These are phyloP conservation scores for Candida pseudofarinosa DNA, from an alignment of 805 yeast species.

Conservation along the genomic window DNA sequence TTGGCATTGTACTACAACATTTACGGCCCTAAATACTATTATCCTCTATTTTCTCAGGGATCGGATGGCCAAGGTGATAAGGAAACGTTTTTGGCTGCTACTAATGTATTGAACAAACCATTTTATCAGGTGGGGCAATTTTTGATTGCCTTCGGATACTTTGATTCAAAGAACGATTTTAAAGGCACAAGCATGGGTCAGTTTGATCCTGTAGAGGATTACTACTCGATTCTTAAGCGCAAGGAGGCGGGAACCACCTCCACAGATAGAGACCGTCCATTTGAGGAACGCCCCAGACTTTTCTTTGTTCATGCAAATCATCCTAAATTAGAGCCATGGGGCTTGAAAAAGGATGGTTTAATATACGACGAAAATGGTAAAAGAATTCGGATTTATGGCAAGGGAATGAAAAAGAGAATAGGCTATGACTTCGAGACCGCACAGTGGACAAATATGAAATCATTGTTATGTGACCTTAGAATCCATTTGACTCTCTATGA, in stretches of 20 bases:
- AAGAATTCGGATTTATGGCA: conserved; percentile 56
- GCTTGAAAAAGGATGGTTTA: conserved; percentile 39
- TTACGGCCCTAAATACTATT: conserved; percentile 39
- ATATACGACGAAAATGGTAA: conserved; percentile 40
- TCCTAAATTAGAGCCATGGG: conserved; percentile 65
- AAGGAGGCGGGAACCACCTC: conserved; percentile 4
- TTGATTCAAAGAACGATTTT: conserved; percentile 33
- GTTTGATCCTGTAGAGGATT: conserved; percentile 64
- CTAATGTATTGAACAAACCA: conserved; percentile 43
- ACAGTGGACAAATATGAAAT: conserved; percentile 58
- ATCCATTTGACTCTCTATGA: conserved; percentile 43
- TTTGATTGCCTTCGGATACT: conserved; percentile 50
- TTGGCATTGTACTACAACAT: conserved; percentile 40
- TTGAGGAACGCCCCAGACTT: conserved; percentile 22
- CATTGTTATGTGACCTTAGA: conserved; percentile 48
- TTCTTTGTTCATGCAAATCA: conserved; percentile 63
- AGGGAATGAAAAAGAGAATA: conserved; percentile 46
- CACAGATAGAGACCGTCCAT: conserved; percentile 5
- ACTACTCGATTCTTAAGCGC: conserved; percentile 15
- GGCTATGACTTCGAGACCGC: conserved; percentile 56
- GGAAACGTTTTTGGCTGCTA: conserved; percentile 72
- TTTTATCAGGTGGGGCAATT: conserved; percentile 54
- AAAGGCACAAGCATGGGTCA: conserved; percentile 80
- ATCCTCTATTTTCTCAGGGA: conserved; percentile 42
- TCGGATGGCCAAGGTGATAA: conserved; percentile 77